Evolutionary conservation across 345 rosid species (phyloP).

Genomic region (Draba incana): DNA sequence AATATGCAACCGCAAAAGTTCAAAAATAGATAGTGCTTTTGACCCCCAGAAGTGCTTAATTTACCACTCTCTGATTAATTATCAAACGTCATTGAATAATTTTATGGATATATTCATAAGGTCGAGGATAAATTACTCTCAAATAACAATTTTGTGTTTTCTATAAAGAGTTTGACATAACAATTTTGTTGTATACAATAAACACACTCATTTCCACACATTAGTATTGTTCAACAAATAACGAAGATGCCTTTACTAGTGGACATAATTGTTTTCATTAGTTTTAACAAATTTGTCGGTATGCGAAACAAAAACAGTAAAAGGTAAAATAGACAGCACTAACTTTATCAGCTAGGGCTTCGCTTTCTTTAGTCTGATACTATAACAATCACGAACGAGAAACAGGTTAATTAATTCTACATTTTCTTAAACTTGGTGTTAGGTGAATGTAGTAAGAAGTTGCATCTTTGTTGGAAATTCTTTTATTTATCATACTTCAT

Average conservation of each 20-base stretch:
- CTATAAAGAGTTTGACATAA: not conserved
- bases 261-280: conserved; percentile 10
- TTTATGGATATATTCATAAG: not conserved
- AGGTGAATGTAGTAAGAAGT: conserved; percentile 30
- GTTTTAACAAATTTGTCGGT: conserved; percentile 11
- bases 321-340: not conserved
- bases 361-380: not conserved
- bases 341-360: conserved; percentile 24
- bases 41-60: not conserved
- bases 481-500: not conserved
- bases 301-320: conserved; percentile 11
- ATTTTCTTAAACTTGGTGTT: conserved; percentile 12
- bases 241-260: conserved; percentile 21
- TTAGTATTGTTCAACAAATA: not conserved
- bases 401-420: not conserved
- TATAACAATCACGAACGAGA: not conserved
- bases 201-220: conserved; percentile 24
- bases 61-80: not conserved
- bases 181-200: not conserved
- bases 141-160: not conserved
- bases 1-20: not conserved
- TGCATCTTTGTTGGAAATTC: conserved; percentile 19
- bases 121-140: not conserved
- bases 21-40: not conserved
- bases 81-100: not conserved